A percentile compares a stretch with the other conserved stretches of the same genome.
Evolutionary conservation across 148 eudicot genomes (phyloP).

Genomic region (Arctostaphylos glauca): DNA sequence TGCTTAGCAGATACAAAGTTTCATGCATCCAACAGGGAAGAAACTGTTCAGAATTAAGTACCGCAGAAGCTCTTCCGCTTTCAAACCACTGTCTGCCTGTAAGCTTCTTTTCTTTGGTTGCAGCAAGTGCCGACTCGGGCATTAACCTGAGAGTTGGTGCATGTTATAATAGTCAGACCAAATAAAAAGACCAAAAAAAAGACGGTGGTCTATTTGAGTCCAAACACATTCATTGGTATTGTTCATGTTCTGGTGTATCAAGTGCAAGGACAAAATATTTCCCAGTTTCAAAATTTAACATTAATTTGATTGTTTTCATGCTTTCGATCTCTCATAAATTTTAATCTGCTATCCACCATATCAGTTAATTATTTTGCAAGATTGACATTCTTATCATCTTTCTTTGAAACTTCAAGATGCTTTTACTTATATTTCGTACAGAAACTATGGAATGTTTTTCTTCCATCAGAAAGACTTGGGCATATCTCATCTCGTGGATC

Average conservation of each 20-base stretch:
- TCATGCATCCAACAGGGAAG: not conserved
- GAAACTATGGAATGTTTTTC: not conserved
- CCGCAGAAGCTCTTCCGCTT: constrained; percentile 84
- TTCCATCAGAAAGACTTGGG: not conserved
- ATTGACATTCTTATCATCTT: not conserved
- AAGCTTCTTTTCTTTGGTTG: constrained; percentile 82
- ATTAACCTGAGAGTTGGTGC: constrained; percentile 51
- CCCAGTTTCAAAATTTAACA: not conserved
- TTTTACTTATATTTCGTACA: not conserved
- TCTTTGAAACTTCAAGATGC: not conserved
- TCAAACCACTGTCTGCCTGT: constrained; percentile 95
- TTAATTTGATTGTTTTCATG: not conserved
- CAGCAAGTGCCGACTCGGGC: constrained; percentile 86
- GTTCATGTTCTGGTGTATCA: not conserved
- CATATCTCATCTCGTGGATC: not conserved
- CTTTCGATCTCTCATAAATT: not conserved
- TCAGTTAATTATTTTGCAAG: not conserved
- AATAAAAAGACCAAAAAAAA: not conserved
- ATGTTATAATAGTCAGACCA: constrained; percentile 5
- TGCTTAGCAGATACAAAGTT: not conserved
- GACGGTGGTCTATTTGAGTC: not conserved
- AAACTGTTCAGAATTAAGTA: constrained; percentile 29
- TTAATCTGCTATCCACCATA: not conserved
- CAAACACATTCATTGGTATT: not conserved
- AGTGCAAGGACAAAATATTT: not conserved